Base-by-base conservation (phyloP, 129 eudicot genomes). In the Tanacetum coccineum region DNA sequence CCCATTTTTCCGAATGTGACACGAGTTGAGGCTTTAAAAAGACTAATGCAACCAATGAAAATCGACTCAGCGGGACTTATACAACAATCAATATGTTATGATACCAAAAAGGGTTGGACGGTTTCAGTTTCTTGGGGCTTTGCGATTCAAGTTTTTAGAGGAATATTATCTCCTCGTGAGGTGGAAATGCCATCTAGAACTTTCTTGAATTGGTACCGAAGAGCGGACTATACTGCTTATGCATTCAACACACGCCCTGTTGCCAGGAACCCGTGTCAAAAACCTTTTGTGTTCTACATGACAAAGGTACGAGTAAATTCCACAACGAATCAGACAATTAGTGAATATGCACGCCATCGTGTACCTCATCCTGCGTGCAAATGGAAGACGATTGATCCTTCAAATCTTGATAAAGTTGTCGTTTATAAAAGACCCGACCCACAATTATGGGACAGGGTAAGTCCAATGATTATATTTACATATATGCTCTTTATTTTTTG, bases 161-260 rank as follows among this genome's bases (percentile, higher is more conserved):
- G 98, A 65, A 76, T 93, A 13, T 56, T 88, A 66, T 93, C 98
- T 0, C 96, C 98, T 14, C 88, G 98, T 9, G 98, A 93, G 59
- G 77, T 92, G 51, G 98, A 93, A 73, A 93, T 93, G 98, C 98
- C 98, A 0, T 88, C 98, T 0, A 86, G 98, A 74, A 93, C 98
- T 25, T 93, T 93, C 85, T 81, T 93, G 75, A 93, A 93, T 81
- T 93, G 98, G 98, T 88, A 93, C 30, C 84, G 79, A 64, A 70
- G 98, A 78, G 98, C 95, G 3, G 98, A 93, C 81, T 93, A 93
- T 80, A 93, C 81, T 2, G 98, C 92, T 0, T 93, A 93, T 72
- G 87, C 98, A 9, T 93, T 93, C 81, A 93, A 93, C 80, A 93
- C 98, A 0, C 85, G 98, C 20, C 98, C 98, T 0, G 95, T 88